These are phyloP conservation scores for Xylariaceae sp. DNA, from an alignment of 2,329 filamentous ascomycete genomes.

Conservation along the genomic window DNA sequence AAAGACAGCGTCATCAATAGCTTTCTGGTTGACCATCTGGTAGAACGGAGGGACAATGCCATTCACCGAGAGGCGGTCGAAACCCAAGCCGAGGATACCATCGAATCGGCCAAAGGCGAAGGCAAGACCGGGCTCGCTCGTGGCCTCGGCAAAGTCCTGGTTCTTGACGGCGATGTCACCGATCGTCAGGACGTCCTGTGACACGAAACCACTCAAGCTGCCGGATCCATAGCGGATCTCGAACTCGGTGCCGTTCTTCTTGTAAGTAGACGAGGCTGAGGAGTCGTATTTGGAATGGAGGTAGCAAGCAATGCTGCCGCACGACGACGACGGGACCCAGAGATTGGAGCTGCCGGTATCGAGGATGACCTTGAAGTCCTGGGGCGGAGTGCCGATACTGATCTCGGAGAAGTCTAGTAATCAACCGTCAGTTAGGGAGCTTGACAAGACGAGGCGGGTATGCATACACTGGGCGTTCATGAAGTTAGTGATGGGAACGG, in stretches of 20 bases:
- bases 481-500: conserved; percentile 93
- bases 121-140: conserved; percentile 90
- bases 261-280: conserved; percentile 83
- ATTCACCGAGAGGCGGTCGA: conserved; percentile 97
- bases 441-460: neutral
- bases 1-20: conserved; percentile 91
- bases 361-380: conserved; percentile 97
- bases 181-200: conserved; percentile 82
- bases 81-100: conserved; percentile 92
- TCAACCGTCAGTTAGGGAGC: conserved; percentile 7
- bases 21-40: conserved; percentile 86
- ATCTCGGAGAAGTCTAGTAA: conserved; percentile 92
- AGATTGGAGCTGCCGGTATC: conserved; percentile 99
- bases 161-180: conserved; percentile 86
- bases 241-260: conserved; percentile 90
- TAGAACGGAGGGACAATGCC: conserved; percentile 94
- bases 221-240: conserved; percentile 96
- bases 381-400: conserved; percentile 85
- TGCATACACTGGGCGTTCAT: conserved; percentile 95
- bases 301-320: conserved; percentile 96
- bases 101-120: conserved; percentile 98
- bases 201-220: conserved; percentile 90
- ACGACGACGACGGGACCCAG: conserved; percentile 91
- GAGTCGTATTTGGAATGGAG: conserved; percentile 97
- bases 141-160: conserved; percentile 96